Evolutionary conservation across 106 monocot species (phyloP), one percentile per base, ranked within the genome.

Genomic region (Hemerocallis citrina): DNA sequence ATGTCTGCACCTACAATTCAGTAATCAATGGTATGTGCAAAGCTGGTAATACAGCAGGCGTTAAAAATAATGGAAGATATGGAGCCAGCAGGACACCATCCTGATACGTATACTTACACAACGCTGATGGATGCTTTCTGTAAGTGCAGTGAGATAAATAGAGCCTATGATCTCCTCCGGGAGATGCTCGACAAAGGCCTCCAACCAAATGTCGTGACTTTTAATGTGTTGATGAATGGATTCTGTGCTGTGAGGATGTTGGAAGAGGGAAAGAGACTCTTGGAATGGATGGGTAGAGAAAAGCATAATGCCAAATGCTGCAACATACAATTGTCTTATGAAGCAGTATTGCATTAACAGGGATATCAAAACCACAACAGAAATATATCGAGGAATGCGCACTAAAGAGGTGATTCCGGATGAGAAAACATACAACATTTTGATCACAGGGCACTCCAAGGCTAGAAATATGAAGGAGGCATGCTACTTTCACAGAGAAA

Each of bases 381-480:
- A 88, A 57, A 66, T 88, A 7, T 98, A 88, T 51, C 85, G 66
- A 40, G 61, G 68, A 21, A 98, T 98, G 98, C 31, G 55, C 30
- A 67, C 79, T 16, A 62, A 16, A 14, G 82, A 82, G 3, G 68
- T 88, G 33, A 13, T 62, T 51, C 92, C 98, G 7, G 77, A 98
- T 75, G 92, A 88, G 67, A 91, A 68, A 49, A 98, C 91, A 0
- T 98, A 98, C 49, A 91, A 98, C 47, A 98, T 92, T 36, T 65
- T 98, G 67, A 71, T 98, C 70, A 82, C 57, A 38, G 98, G 98
- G 15, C 98, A 98, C 79, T 92, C 71, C 23, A 98, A 85, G 61
- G 74, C 72, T 25, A 91, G 98, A 62, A 98, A 98, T 59, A 79
- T 88, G 73, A 98, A 92, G 70, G 98, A 98, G 64, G 88, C 92